Percentiles rank a stretch among this genome's conserved stretches.
phyloP scores from a whole-genome alignment of 139 green algal genomes.

The Volvox reticuliferus region DNA sequence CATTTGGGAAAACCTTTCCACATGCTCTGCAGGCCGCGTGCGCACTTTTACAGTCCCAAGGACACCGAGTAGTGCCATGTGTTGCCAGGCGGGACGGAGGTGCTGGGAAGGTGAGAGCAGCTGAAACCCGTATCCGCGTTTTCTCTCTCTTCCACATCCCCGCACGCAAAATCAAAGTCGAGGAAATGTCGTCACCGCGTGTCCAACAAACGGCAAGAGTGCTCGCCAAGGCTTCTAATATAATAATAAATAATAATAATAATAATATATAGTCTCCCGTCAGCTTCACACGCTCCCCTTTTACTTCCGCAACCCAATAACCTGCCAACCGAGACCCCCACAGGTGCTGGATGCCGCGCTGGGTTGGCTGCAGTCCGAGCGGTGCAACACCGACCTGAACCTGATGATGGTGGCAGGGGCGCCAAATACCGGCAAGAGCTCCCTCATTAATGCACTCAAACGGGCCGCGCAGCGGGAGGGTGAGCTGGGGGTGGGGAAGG shows the following conservation, averaged over 20 bases:
- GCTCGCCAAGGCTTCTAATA: no score
- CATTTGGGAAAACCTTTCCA: no score
- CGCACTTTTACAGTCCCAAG: constrained; percentile 14
- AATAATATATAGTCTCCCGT: no score
- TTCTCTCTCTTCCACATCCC: no score
- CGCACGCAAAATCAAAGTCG: no score
- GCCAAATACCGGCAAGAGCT: constrained; percentile 63
- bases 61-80: constrained; percentile 25
- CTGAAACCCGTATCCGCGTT: background rate
- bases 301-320: no score
- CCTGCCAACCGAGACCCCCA: no score
- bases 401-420: constrained; percentile 58
- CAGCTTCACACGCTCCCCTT: no score
- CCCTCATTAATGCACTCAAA: constrained; percentile 56
- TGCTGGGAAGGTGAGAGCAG: constrained; percentile 1
- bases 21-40: constrained; percentile 26
- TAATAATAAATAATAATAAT: no score
- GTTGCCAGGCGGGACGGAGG: constrained; percentile 18
- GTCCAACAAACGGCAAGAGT: no score
- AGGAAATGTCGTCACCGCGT: no score
- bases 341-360: constrained; percentile 38
- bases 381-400: constrained; percentile 9
- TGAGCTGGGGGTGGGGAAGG: background rate
- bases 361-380: constrained; percentile 37
- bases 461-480: constrained; percentile 33